These are phyloP conservation scores for Epichloe festucae DNA, from an alignment of 2,329 filamentous ascomycete genomes.

Conservation along the genomic window DNA sequence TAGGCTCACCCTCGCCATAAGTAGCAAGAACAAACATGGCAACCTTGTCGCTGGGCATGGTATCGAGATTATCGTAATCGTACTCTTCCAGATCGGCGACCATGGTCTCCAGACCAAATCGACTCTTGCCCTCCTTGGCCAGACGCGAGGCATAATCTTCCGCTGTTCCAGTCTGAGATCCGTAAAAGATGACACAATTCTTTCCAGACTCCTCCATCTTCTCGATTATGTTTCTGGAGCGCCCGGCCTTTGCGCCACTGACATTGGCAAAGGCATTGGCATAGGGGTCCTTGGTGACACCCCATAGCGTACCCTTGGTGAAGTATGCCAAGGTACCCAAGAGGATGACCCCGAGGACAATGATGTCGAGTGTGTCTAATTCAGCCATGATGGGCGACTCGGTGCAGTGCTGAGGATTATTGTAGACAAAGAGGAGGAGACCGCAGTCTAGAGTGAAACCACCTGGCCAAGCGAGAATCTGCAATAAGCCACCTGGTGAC, in stretches of 20 bases:
- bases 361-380: constrained; percentile 87
- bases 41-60: constrained; percentile 78
- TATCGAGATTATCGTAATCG: constrained; percentile 87
- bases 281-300: constrained; percentile 76
- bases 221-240: constrained; percentile 84
- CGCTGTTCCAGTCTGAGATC: constrained; percentile 94
- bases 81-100: constrained; percentile 96
- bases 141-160: constrained; percentile 95
- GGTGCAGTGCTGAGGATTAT: background rate
- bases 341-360: constrained; percentile 78
- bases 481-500: background rate
- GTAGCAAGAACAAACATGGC: constrained; percentile 93
- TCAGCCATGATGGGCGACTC: constrained; percentile 57
- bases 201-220: constrained; percentile 93
- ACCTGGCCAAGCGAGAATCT: background rate
- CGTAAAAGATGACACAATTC: constrained; percentile 97
- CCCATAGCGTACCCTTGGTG: constrained; percentile 95
- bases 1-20: constrained; percentile 96
- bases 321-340: constrained; percentile 88
- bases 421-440: background rate
- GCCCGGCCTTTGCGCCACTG: constrained; percentile 60
- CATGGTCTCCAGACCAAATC: constrained; percentile 96
- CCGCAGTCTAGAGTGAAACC: background rate
- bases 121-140: constrained; percentile 92
- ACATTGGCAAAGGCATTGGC: constrained; percentile 59